Conservation (phyloP, 805 yeast genomes). For the Lachancea meyersii region DNA sequence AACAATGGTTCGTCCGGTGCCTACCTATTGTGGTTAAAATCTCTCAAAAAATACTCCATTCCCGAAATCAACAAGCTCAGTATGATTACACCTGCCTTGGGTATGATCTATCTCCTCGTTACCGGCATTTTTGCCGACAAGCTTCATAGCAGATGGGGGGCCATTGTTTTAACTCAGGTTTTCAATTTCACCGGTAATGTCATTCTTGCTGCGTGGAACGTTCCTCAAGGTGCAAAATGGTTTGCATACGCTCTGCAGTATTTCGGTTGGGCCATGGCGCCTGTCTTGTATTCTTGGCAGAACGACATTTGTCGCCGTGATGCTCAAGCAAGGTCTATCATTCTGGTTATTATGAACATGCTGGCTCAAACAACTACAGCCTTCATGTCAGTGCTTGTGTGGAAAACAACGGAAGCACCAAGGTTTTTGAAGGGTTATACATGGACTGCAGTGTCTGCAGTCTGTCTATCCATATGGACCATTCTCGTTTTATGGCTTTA, state of each 20-base stretch:
- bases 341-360: conserved; percentile 45
- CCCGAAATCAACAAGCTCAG: conserved; percentile 43
- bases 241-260: conserved; percentile 53
- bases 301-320: conserved; percentile 52
- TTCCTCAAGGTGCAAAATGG: conserved; percentile 51
- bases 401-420: conserved; percentile 49
- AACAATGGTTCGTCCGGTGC: conserved; percentile 48
- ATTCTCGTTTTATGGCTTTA: conserved; percentile 31
- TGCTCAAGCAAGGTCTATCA: conserved; percentile 46
- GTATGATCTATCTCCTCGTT: conserved; percentile 35
- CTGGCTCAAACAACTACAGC: conserved; percentile 50
- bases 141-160: conserved; percentile 48
- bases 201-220: conserved; percentile 50
- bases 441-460: conserved; percentile 35
- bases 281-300: conserved; percentile 53
- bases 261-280: conserved; percentile 57
- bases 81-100: conserved; percentile 51
- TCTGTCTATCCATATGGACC: conserved; percentile 24
- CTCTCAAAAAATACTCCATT: conserved; percentile 38
- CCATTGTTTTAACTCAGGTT: conserved; percentile 46
- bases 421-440: conserved; percentile 48
- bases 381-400: conserved; percentile 43
- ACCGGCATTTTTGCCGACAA: conserved; percentile 41
- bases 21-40: conserved; percentile 53
- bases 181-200: conserved; percentile 48